These are phyloP conservation scores for Aspergillus incahuasiensis DNA, from an alignment of 495 filamentous ascomycete species.

Conservation along the genomic window DNA sequence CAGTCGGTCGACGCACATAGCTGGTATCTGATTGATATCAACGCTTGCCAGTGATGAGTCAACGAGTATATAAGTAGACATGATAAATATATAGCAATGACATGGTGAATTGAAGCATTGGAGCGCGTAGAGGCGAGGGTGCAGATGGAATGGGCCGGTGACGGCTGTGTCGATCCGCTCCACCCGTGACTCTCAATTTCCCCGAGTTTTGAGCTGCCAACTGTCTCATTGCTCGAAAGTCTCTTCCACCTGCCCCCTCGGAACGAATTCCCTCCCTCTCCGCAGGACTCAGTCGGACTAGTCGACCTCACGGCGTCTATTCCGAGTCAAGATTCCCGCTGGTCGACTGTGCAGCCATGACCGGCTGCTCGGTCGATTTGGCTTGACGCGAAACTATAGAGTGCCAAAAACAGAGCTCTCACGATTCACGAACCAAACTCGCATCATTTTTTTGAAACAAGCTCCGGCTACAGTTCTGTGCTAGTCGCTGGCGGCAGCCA, in stretches of 20 bases:
- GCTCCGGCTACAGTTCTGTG: neutral
- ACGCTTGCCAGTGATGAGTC: slow-evolving; percentile 12
- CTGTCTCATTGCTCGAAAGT: neutral
- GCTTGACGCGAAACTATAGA: neutral
- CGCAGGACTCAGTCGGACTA: too few relatives aligned
- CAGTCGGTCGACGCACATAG: slow-evolving; percentile 28
- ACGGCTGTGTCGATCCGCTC: slow-evolving; percentile 4
- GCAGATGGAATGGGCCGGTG: neutral
- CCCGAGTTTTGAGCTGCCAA: slow-evolving; percentile 8
- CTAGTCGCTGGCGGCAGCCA: slow-evolving; percentile 17
- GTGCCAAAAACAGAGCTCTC: neutral
- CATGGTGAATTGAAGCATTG: neutral
- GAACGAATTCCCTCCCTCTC: neutral
- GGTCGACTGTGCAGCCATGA: slow-evolving; percentile 8
- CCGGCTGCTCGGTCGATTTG: slow-evolving; percentile 10
- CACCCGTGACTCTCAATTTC: slow-evolving; percentile 2
- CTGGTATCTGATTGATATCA: slow-evolving; percentile 39
- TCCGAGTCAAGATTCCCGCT: neutral
- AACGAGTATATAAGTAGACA: neutral
- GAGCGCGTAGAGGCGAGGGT: neutral
- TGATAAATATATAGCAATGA: neutral
- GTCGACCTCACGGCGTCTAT: neutral
- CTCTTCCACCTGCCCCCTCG: neutral
- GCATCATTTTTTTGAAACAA: neutral
- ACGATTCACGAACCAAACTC: neutral